Conservation (phyloP, 139 green algal genomes). For the Chlamydomonas schloesseri region DNA sequence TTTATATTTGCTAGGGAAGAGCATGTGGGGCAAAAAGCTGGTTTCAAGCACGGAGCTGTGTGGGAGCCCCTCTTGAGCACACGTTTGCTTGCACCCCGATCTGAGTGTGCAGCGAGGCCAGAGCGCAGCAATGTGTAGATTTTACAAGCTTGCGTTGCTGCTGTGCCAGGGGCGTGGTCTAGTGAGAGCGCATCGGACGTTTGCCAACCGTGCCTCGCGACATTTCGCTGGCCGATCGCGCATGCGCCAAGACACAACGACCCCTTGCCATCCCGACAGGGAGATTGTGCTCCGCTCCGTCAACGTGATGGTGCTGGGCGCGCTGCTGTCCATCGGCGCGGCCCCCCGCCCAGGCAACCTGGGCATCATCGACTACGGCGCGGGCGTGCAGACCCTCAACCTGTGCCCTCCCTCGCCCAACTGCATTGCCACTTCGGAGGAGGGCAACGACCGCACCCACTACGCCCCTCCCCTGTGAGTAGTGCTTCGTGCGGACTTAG, state of each 20-base stretch:
- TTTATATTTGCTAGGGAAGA: too few relatives aligned
- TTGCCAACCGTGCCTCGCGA: too few relatives aligned
- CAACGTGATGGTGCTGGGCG: constrained; percentile 77
- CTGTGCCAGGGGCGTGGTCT: too few relatives aligned
- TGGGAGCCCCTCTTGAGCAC: neutral
- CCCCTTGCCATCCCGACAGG: constrained; percentile 56
- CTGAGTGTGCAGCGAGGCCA: neutral
- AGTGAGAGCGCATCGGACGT: too few relatives aligned
- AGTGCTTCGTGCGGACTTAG: too few relatives aligned
- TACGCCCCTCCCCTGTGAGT: constrained; percentile 86
- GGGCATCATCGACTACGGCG: constrained; percentile 81
- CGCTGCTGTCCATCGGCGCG: constrained; percentile 77
- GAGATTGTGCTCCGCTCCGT: constrained; percentile 78
- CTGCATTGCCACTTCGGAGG: constrained; percentile 93
- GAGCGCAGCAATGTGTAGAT: too few relatives aligned
- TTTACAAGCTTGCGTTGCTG: too few relatives aligned
- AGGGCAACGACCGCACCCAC: constrained; percentile 86
- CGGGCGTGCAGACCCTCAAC: constrained; percentile 73
- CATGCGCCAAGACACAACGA: too few relatives aligned
- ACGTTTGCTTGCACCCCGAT: neutral
- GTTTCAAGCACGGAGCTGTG: too few relatives aligned
- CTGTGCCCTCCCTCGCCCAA: constrained; percentile 92
- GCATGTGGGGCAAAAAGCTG: too few relatives aligned
- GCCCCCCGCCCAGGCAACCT: constrained; percentile 69
- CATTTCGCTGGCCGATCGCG: too few relatives aligned